These are phyloP conservation scores for Fraxinus dipetala DNA, from an alignment of 305 asterid species.

Conservation along the genomic window DNA sequence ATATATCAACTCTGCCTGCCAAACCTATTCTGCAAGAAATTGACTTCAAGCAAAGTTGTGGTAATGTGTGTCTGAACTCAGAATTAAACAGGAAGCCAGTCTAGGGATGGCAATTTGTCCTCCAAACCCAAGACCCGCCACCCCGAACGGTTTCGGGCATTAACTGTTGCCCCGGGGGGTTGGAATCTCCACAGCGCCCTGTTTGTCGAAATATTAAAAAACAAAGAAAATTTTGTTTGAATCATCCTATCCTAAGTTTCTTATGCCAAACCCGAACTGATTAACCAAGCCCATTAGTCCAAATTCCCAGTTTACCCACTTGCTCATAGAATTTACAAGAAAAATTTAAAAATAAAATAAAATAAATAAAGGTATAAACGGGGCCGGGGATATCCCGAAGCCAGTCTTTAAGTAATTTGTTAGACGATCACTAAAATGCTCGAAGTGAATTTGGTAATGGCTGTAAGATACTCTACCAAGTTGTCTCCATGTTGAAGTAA, in stretches of 20 bases:
- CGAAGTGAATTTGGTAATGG: background rate
- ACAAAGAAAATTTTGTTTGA: background rate
- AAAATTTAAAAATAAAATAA: too few relatives aligned
- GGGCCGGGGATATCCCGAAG: background rate
- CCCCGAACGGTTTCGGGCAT: background rate
- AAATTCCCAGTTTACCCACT: background rate
- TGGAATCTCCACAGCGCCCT: background rate
- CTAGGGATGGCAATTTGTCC: background rate
- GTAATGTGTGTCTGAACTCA: background rate
- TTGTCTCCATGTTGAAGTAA: background rate
- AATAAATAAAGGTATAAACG: background rate
- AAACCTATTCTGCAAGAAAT: background rate
- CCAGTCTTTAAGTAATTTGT: background rate
- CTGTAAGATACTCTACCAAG: background rate
- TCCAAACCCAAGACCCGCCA: background rate
- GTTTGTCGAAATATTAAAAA: background rate
- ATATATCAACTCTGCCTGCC: background rate
- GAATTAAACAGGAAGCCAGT: slow-evolving; percentile 1
- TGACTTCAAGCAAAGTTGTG: background rate
- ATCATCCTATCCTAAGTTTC: background rate
- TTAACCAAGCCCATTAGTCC: background rate
- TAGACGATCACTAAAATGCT: background rate
- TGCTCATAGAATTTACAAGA: background rate
- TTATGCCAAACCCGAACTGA: background rate
- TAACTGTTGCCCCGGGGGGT: background rate